Evolutionary conservation across 345 rosid genomes (phyloP).

Genomic region (Angophora floribunda): DNA sequence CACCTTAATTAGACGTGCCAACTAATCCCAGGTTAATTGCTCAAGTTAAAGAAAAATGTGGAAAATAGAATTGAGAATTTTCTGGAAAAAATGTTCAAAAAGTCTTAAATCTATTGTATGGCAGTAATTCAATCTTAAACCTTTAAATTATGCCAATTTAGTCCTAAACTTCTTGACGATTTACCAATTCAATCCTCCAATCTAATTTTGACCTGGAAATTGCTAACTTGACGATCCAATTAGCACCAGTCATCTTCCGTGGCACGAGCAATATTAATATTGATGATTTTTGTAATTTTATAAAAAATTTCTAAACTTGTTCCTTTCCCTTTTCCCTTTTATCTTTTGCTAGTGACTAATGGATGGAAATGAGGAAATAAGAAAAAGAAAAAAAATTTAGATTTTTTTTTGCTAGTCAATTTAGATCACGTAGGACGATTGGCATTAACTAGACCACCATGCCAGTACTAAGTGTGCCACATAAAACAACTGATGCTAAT

Average conservation of each 20-base stretch:
- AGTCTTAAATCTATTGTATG: fast-evolving
- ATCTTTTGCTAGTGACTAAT: no score
- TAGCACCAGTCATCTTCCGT: fast-evolving
- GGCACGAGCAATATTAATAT: neutral
- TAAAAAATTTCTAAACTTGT: fast-evolving
- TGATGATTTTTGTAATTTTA: no score
- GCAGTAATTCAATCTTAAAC: fast-evolving
- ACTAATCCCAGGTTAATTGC: neutral
- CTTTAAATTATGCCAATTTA: neutral
- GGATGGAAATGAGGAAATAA: neutral
- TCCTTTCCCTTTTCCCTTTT: neutral
- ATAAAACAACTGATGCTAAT: fast-evolving
- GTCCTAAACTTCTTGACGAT: no score
- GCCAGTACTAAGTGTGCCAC: fast-evolving
- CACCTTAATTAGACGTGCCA: neutral
- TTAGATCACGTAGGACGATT: no score
- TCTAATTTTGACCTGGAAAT: neutral
- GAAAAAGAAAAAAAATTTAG: no score
- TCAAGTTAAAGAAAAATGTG: neutral
- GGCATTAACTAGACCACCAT: no score
- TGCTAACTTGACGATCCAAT: neutral
- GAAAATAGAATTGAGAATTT: neutral
- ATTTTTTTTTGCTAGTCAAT: no score
- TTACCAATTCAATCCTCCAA: no score
- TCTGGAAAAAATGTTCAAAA: no score